Conservation (phyloP, 495 filamentous ascomycete genomes). For the Podospora pseudocomata region DNA sequence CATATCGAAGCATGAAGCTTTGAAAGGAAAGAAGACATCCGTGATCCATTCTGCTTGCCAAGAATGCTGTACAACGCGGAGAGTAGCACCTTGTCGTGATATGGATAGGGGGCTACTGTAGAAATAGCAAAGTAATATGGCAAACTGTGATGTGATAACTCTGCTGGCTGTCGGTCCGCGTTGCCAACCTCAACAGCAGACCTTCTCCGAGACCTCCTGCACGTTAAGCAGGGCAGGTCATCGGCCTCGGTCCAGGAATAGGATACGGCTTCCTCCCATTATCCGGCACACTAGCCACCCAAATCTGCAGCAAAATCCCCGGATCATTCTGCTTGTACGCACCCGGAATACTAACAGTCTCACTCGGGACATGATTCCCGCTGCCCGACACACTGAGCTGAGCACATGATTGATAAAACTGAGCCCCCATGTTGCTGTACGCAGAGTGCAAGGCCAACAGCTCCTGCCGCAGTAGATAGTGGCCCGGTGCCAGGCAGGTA, state of each 20-base stretch:
- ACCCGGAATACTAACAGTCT: slow-evolving; percentile 55
- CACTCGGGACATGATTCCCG: slow-evolving; percentile 39
- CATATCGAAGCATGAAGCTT: no score
- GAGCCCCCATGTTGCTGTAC: slow-evolving; percentile 40
- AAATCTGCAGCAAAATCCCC: slow-evolving; percentile 54
- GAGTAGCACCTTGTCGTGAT: no score
- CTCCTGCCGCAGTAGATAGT: slow-evolving; percentile 55
- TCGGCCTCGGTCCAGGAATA: slow-evolving; percentile 44
- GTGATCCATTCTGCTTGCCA: background rate
- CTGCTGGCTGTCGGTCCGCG: background rate
- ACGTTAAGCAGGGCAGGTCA: slow-evolving; percentile 29
- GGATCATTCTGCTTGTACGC: slow-evolving; percentile 50
- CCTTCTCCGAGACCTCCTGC: no score
- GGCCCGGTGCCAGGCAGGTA: slow-evolving; percentile 45
- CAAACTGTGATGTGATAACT: no score
- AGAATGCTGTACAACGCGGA: no score
- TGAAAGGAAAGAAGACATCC: background rate
- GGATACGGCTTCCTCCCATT: slow-evolving; percentile 43
- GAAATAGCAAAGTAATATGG: no score
- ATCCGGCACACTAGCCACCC: slow-evolving; percentile 44
- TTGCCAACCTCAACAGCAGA: no score
- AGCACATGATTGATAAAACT: slow-evolving; percentile 55
- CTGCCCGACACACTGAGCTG: slow-evolving; percentile 51
- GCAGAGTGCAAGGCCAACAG: slow-evolving; percentile 52
- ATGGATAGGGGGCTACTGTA: no score